Evolutionary conservation across 202 grass and related monocot genomes (phyloP), one percentile per base, ranked within the genome.

Genomic region (Brachypodium distachyon): DNA sequence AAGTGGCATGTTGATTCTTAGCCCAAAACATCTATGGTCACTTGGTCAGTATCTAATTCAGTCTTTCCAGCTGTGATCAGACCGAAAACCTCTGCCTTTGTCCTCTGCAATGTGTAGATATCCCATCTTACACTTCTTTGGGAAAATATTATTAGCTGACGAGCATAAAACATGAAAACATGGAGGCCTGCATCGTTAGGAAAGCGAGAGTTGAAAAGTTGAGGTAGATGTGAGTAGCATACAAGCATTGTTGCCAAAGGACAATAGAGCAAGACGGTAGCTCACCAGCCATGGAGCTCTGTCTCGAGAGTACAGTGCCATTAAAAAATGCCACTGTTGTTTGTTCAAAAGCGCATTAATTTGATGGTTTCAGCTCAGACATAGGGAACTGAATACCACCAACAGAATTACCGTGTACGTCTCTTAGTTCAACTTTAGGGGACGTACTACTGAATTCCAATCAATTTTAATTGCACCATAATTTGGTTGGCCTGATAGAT

Each of bases 391-490:
- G 83, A 60, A 94, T 82, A 13, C 62, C 83, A 74, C 46, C 79
- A 84, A 87, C 88, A 47, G 82, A 44, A 68, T 63, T 73, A 11
- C 95, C 87, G 66, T 86, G 50, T 32, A 83, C 54, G 79, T 92
- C 85, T 82, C 73, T 92, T 59, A 94, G 56, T 87, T 94, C 87
- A 77, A 90, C 58, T 90, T 90, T 92, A 54, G 80, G 8, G 57
- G 82, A 54, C 87, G 82, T 52, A 78, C 74, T 48, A 54, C 53
- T n/a, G n/a, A n/a, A 64, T 81, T 73, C 95, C 95, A 97, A 86
- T 94, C 47, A 68, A 97, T 86, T 73, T 94, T 65, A 70, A 92
- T 94, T 63, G 89, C 89, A 38, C 95, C 95, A 73, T 94, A 97
- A 81, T 97, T 97, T 74, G 89, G 95, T 68, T 64, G 79, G 55